A percentile compares a stretch with the other conserved stretches of the same genome.
phyloP scores from a whole-genome alignment of 352 stramenopile species.

The Lagenidium sp. region DNA sequence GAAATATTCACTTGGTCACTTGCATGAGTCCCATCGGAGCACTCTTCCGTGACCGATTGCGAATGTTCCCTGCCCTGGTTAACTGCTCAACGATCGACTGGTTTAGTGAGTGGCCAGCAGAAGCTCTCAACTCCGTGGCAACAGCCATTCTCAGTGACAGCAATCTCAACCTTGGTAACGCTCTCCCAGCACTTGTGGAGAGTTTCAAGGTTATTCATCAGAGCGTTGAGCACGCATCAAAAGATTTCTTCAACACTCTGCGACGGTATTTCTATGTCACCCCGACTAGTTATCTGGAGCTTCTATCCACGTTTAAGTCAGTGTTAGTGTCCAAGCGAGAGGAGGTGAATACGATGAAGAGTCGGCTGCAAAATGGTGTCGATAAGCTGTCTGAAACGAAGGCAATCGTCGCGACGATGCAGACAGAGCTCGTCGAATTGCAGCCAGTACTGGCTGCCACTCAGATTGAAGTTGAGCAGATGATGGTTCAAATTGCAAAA shows the following conservation, averaged over 20 bases:
- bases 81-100: conserved; percentile 87
- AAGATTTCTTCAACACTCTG: conserved; percentile 82
- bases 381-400: conserved; percentile 83
- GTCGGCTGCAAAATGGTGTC: conserved; percentile 76
- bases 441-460: conserved; percentile 71
- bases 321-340: conserved; percentile 86
- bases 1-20: conserved; percentile 90
- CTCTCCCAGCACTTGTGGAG: conserved; percentile 51
- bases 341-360: conserved; percentile 85
- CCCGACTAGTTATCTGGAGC: conserved; percentile 89
- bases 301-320: conserved; percentile 88
- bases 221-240: conserved; percentile 77
- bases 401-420: conserved; percentile 73
- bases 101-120: conserved; percentile 85
- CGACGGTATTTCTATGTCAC: conserved; percentile 91
- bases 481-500: conserved; percentile 87
- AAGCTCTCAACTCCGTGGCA: conserved; percentile 76
- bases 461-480: conserved; percentile 80
- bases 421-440: conserved; percentile 73
- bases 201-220: conserved; percentile 88
- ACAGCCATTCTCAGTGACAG: conserved; percentile 79
- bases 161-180: conserved; percentile 52
- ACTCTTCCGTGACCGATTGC: conserved; percentile 69
- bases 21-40: conserved; percentile 81
- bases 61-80: conserved; percentile 85